phyloP scores from a whole-genome alignment of 345 rosid species.

The Sisymbrium altissimum region DNA sequence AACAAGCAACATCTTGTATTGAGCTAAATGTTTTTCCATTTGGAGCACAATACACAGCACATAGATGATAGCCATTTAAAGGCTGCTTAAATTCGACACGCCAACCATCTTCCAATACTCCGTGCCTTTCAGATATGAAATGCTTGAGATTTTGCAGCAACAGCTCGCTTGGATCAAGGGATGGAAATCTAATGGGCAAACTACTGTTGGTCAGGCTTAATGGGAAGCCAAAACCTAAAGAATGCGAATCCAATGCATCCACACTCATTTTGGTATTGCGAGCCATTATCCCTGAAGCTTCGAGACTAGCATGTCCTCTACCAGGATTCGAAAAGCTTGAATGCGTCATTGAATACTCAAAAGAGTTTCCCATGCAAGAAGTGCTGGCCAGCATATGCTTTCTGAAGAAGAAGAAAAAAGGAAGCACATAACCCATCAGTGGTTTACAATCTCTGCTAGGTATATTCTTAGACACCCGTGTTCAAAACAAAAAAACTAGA shows the following conservation, averaged over 20 bases:
- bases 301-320: slow-evolving; percentile 47
- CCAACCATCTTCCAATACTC: slow-evolving; percentile 85
- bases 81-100: slow-evolving; percentile 66
- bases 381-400: slow-evolving; percentile 49
- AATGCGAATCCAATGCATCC: slow-evolving; percentile 44
- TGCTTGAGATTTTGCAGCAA: slow-evolving; percentile 75
- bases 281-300: slow-evolving; percentile 43
- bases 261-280: slow-evolving; percentile 39
- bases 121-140: slow-evolving; percentile 75
- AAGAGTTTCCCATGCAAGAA: slow-evolving; percentile 53
- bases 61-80: slow-evolving; percentile 42
- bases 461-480: slow-evolving; percentile 8
- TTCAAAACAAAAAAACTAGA: neutral
- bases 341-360: slow-evolving; percentile 47
- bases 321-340: slow-evolving; percentile 42
- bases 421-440: slow-evolving; percentile 33
- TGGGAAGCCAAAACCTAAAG: slow-evolving; percentile 49
- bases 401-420: slow-evolving; percentile 53
- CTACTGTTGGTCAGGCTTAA: slow-evolving; percentile 43
- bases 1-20: slow-evolving; percentile 72
- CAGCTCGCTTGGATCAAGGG: slow-evolving; percentile 59
- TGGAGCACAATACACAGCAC: slow-evolving; percentile 71
- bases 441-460: slow-evolving; percentile 19
- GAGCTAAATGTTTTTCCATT: slow-evolving; percentile 79
- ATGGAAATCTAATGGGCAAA: slow-evolving; percentile 47